These are phyloP conservation scores for Trametes cingulata DNA, from an alignment of 768 basidiomycete genomes.

Conservation along the genomic window DNA sequence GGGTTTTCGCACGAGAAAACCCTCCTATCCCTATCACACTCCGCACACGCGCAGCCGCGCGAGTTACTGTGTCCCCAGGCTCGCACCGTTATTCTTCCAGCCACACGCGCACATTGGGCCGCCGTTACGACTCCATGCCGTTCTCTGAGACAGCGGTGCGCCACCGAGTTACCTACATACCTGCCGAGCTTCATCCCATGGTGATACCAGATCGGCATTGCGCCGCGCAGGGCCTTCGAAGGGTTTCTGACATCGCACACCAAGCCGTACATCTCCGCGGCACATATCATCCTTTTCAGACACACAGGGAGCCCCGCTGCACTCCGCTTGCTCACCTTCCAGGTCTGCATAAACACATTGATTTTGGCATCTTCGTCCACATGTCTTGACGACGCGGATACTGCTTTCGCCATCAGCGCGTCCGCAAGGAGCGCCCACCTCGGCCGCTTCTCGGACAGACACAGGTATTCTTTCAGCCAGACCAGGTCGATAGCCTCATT, in stretches of 20 bases:
- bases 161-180: no score
- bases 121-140: no score
- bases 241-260: not conserved
- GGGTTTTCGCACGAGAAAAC: no score
- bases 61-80: no score
- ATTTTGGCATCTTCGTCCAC: not conserved
- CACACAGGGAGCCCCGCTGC: not conserved
- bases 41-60: no score
- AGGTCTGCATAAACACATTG: not conserved
- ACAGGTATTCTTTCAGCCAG: constrained; percentile 15
- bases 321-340: not conserved
- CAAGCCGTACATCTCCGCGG: not conserved
- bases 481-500: constrained; percentile 21
- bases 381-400: not conserved
- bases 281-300: not conserved
- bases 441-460: not conserved
- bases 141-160: no score
- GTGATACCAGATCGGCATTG: no score
- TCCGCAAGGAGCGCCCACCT: constrained; percentile 16
- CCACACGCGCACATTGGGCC: no score
- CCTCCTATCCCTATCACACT: no score
- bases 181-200: no score
- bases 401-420: not conserved
- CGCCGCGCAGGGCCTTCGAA: not conserved
- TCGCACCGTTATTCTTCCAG: no score